These are phyloP conservation scores for Nicotiana tomentosiformis DNA, from an alignment of 257 asterid genomes.

Conservation along the genomic window DNA sequence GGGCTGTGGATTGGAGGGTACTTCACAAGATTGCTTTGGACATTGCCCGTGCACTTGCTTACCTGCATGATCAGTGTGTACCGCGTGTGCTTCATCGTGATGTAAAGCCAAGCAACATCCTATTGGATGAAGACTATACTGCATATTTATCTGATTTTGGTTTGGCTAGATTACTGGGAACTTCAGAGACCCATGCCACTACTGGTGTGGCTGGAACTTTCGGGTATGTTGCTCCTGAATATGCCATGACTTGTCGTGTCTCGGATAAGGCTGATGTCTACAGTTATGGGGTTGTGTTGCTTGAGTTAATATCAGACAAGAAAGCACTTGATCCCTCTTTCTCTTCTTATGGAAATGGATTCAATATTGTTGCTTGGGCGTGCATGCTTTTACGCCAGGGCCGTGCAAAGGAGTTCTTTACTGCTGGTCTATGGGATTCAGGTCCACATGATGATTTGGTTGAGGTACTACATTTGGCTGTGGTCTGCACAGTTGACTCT, in stretches of 20 bases:
- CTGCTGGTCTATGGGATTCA: constrained; percentile 75
- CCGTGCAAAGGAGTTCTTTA: constrained; percentile 75
- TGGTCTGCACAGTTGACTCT: constrained; percentile 75
- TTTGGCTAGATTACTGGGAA: constrained; percentile 69
- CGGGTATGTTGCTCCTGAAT: constrained; percentile 92
- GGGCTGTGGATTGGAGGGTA: constrained; percentile 87
- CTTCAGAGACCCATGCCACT: constrained; percentile 84
- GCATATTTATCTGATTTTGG: constrained; percentile 90
- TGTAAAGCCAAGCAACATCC: constrained; percentile 88
- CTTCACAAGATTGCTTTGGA: constrained; percentile 88
- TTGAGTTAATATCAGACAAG: constrained; percentile 84
- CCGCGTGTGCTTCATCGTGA: constrained; percentile 95
- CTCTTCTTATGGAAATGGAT: constrained; percentile 80
- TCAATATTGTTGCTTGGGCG: constrained; percentile 91
- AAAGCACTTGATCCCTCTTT: constrained; percentile 87
- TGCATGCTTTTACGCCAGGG: constrained; percentile 80
- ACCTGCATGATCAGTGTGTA: constrained; percentile 82
- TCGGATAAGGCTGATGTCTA: constrained; percentile 93
- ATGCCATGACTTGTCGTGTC: constrained; percentile 91
- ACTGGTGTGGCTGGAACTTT: constrained; percentile 92
- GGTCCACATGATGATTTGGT: constrained; percentile 91
- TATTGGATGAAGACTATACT: constrained; percentile 72
- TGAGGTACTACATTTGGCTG: constrained; percentile 71
- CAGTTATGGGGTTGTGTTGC: constrained; percentile 86
- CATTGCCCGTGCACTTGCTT: constrained; percentile 81